Evolutionary conservation across 192 early-diverging fungal species (phyloP), one percentile per base, ranked within the genome.

Genomic region (Gonapodya sp.): DNA sequence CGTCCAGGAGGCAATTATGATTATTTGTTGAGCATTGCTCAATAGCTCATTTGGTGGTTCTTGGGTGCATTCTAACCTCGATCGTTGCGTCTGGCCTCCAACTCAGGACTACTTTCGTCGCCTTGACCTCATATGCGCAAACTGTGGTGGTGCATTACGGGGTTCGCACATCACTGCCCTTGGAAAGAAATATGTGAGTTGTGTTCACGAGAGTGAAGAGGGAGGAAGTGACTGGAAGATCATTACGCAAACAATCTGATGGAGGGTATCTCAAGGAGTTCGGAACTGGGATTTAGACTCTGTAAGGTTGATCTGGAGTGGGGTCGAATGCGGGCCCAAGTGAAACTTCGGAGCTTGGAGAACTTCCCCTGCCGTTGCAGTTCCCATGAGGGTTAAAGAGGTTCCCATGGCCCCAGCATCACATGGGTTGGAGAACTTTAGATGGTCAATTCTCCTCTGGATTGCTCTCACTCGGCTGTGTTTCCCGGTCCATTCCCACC

Each of bases 81-180:
- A n/a, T n/a, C n/a, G n/a, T n/a, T n/a, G n/a, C n/a, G n/a, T n/a
- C n/a, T n/a, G n/a, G n/a, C n/a, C n/a, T n/a, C n/a, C n/a, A n/a
- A n/a, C n/a, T n/a, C 46, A 64, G 46, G 94, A 95, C 88, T 97
- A 96, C 88, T 96, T 95, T 86, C 88, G 89, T 79, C 85, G 92
- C 34, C 86, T 96, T 34, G 94, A 93, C 81, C 89, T 96, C 78
- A 86, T 96, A 64, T 96, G 95, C 86, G 91, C 89, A 34, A 93
- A 91, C 36, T 99, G 98, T 88, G 92, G 93, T 35, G 91, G 90
- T 81, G 95, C 96, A 35, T 85, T 99, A 36, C 89, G 94, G 75
- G 95, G 93, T 77, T 92, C 95, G 35, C 96, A 97, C 82, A 97
- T 99, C 73, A 94, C 92, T 80, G 97, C 96, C 0, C 88, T 96